Evolutionary conservation across 805 yeast species (phyloP).

Genomic region (Schizosaccharomyces octosporus): DNA sequence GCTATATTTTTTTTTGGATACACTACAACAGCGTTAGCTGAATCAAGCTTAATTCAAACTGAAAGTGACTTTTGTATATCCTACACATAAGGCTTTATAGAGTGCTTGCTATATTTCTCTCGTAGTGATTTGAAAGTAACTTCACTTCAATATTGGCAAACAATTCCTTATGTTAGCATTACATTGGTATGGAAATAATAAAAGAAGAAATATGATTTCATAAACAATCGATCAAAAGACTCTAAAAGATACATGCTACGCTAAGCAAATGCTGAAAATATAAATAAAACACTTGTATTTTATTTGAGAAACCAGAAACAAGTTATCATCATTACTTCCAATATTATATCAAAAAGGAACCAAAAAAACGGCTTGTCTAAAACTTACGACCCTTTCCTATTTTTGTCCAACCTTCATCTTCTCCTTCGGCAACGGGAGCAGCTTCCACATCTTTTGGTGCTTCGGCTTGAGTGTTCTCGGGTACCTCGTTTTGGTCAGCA

Average conservation of each 20-base stretch:
- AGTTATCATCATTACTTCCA: not conserved
- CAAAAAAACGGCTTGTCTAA: not conserved
- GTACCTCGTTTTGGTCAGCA: not conserved
- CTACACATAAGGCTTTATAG: no score
- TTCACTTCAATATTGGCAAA: no score
- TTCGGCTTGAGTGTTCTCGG: not conserved
- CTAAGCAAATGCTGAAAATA: not conserved
- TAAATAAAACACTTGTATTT: not conserved
- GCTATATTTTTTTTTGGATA: not conserved
- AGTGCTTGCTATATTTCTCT: no score
- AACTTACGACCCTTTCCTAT: not conserved
- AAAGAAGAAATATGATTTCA: no score
- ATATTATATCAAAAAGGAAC: not conserved
- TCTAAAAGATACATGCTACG: no score
- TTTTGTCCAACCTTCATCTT: constrained; percentile 7
- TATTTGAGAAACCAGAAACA: not conserved
- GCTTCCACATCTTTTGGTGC: constrained; percentile 3
- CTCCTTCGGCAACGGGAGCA: constrained; percentile 6
- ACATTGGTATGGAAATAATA: no score
- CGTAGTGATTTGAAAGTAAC: no score
- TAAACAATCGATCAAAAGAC: no score
- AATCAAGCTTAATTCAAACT: no score
- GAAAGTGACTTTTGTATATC: no score
- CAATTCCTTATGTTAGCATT: no score
- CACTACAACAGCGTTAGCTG: no score